Percentiles rank a stretch among this genome's conserved stretches.
Conservation (phyloP, 768 basidiomycete genomes). For the Kwoniella sp. region DNA sequence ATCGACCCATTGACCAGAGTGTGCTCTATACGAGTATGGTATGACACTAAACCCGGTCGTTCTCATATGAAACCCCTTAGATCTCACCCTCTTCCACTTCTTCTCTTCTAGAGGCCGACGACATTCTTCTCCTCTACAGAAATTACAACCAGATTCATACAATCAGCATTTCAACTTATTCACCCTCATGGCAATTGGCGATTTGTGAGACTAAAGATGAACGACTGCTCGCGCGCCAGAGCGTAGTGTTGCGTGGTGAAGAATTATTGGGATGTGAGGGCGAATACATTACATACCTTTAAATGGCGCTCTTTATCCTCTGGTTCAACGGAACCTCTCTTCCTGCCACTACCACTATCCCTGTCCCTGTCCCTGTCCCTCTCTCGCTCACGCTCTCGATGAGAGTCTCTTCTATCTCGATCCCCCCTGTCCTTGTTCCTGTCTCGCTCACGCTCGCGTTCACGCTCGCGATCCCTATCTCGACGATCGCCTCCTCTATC, state of each 20-base stretch:
- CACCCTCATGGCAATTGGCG: neutral
- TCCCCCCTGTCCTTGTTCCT: slow-evolving; percentile 55
- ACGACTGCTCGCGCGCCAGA: no score
- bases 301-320: slow-evolving; percentile 18
- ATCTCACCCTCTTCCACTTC: slow-evolving; percentile 49
- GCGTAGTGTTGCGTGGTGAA: no score
- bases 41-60: no score
- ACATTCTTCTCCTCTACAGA: slow-evolving; percentile 34
- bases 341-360: slow-evolving; percentile 16
- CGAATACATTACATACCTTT: slow-evolving; percentile 31
- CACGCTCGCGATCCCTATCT: slow-evolving; percentile 9
- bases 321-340: slow-evolving; percentile 18
- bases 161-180: neutral
- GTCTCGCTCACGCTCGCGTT: slow-evolving; percentile 52
- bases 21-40: no score
- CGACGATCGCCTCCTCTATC: slow-evolving; percentile 48
- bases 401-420: slow-evolving; percentile 49
- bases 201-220: neutral
- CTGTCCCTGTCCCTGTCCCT: slow-evolving; percentile 30
- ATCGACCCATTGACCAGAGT: no score
- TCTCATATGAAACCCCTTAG: no score
- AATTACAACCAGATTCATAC: slow-evolving; percentile 5
- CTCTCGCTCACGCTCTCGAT: slow-evolving; percentile 27
- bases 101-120: slow-evolving; percentile 17
- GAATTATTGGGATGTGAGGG: slow-evolving; percentile 2